Base-by-base conservation (phyloP, 257 asterid genomes). In the Nicotiana benthamiana region DNA sequence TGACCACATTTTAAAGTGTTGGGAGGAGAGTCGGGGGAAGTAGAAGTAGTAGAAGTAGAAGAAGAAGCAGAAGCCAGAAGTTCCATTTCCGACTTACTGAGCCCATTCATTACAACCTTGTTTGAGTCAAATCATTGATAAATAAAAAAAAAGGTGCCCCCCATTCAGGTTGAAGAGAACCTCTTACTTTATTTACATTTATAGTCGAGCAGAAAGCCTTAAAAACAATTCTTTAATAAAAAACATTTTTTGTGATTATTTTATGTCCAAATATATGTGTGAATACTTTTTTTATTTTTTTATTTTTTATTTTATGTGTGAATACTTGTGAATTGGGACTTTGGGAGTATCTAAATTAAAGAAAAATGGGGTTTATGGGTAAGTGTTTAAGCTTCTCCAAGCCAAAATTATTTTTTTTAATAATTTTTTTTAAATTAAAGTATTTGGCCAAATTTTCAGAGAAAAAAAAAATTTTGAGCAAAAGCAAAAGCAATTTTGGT, bases 1-100 rank as follows among this genome's bases (percentile, higher is more conserved):
- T 91, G 79, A 77, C 98, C 97, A 83, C 93, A 89, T 66, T 88
- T 90, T 88, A 92, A 87, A 59, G 96, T 93, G 84, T 90, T 84
- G 74, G 88, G 86, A 0, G 93, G 86, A 81, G 90, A 88, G 67
- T 57, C 83, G 1, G 90, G 53, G 9, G 92, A 63, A 59, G 88
- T 82, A 68, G 97, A 87, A n/a, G 6, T 56, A 4, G 22, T n/a
- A 46, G 92, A 84, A 9, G 89, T 82, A 10, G 90, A 84, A 40
- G 93, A 85, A 20, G 75, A 40, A 40, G 48, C 48, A 24, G 94
- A 83, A 80, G 89, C 92, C 81, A 90, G 48, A 51, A 12, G 84
- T 81, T 94, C 98, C 98, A 94, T 94, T 85, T 84, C 83, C 83
- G 85, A 67, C 79, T 75, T 65, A 85, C 88, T 80, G 40, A 90